Evolutionary conservation across 2,329 filamentous ascomycete species (phyloP).

Genomic region (Aspergillus hortae): DNA sequence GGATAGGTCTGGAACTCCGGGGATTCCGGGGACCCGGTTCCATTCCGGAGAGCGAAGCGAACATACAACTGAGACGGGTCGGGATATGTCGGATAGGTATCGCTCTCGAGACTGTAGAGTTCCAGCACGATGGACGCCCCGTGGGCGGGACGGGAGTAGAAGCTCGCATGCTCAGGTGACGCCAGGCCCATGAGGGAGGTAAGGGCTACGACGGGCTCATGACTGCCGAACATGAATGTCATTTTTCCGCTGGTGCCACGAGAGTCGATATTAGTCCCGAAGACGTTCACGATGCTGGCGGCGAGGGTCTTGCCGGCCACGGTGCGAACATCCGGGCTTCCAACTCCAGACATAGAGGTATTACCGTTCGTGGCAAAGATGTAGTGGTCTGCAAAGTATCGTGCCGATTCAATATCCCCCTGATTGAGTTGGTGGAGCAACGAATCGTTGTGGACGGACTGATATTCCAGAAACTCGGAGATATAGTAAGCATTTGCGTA

Average conservation of each 20-base stretch:
- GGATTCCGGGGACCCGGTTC: constrained; percentile 39
- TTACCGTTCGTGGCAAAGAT: constrained; percentile 48
- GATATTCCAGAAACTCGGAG: constrained; percentile 56
- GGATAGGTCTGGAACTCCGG: constrained; percentile 41
- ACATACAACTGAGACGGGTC: constrained; percentile 48
- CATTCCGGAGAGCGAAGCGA: constrained; percentile 57
- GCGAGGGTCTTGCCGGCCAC: constrained; percentile 45
- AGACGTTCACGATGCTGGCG: constrained; percentile 34
- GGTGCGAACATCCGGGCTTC: constrained; percentile 31
- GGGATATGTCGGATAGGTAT: constrained; percentile 36
- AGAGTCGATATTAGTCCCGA: constrained; percentile 37
- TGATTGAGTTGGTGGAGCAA: constrained; percentile 29
- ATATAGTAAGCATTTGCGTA: constrained; percentile 54
- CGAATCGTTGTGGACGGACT: constrained; percentile 49
- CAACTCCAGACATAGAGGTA: constrained; percentile 26
- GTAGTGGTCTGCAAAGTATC: constrained; percentile 49
- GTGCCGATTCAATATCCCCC: constrained; percentile 34
- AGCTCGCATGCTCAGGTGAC: constrained; percentile 35
- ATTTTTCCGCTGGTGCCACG: constrained; percentile 41
- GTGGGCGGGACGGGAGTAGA: constrained; percentile 48
- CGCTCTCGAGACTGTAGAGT: constrained; percentile 44
- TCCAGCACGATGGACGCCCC: constrained; percentile 52
- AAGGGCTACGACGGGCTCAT: constrained; percentile 50
- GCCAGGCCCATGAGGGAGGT: constrained; percentile 45
- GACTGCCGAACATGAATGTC: constrained; percentile 48